Percentiles rank a stretch among this genome's conserved stretches.
phyloP scores from a whole-genome alignment of 116 monocot genomes.

The Zostera marina region DNA sequence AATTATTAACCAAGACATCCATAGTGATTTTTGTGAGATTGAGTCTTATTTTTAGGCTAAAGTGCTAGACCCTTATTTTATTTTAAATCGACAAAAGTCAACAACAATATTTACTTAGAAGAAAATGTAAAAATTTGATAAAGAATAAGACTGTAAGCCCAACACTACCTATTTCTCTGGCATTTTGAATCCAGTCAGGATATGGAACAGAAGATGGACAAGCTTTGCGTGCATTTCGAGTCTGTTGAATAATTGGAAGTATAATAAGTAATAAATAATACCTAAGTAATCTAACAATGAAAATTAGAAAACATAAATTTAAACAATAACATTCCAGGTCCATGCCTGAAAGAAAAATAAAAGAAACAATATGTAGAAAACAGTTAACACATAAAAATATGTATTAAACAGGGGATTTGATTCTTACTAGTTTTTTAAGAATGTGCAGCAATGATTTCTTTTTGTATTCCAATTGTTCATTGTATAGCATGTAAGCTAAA shows the following conservation, averaged over 20 bases:
- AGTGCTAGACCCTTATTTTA: too few species aligned
- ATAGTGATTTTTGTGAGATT: too few species aligned
- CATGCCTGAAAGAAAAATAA: too few species aligned
- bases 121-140: too few species aligned
- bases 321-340: too few species aligned
- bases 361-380: not conserved
- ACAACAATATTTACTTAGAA: too few species aligned
- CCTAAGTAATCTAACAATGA: not conserved
- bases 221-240: slow-evolving; percentile 83
- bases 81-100: too few species aligned
- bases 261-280: not conserved
- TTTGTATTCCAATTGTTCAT: slow-evolving; percentile 78
- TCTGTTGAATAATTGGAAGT: slow-evolving; percentile 22
- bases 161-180: slow-evolving; percentile 59
- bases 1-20: too few species aligned
- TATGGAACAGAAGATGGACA: slow-evolving; percentile 58
- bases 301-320: not conserved
- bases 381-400: not conserved
- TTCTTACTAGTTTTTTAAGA: slow-evolving; percentile 73
- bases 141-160: too few species aligned
- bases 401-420: not conserved
- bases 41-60: too few species aligned
- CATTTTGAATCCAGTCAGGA: slow-evolving; percentile 85
- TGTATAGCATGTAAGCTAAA: slow-evolving; percentile 68
- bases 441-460: slow-evolving; percentile 41